Conservation (phyloP, 2,329 filamentous ascomycete genomes). For the Aspergillus floridensis region DNA sequence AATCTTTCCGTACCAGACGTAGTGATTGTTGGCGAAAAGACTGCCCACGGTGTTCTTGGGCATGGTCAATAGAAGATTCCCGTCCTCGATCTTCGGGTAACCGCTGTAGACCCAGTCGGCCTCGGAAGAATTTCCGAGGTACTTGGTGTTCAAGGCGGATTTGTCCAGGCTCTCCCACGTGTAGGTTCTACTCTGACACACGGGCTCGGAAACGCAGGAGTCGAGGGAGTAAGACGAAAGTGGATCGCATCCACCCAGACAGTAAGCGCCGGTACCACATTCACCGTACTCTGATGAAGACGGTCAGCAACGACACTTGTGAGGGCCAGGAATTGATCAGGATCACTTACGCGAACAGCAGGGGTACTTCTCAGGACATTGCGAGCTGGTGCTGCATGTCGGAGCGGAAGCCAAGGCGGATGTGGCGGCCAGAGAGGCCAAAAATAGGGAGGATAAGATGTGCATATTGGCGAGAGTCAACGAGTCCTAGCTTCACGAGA, state of each 20-base stretch:
- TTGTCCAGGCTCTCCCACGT: slow-evolving; percentile 70
- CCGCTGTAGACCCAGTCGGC: slow-evolving; percentile 90
- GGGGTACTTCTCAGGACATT: slow-evolving; percentile 70
- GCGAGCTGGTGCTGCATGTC: slow-evolving; percentile 45
- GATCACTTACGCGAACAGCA: slow-evolving; percentile 73
- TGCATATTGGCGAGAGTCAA: slow-evolving; percentile 32
- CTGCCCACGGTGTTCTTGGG: slow-evolving; percentile 80
- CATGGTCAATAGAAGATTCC: slow-evolving; percentile 83
- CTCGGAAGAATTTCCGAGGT: slow-evolving; percentile 76
- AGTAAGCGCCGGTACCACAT: slow-evolving; percentile 92
- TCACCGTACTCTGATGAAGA: slow-evolving; percentile 72
- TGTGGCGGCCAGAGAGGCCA: slow-evolving; percentile 36
- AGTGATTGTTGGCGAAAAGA: slow-evolving; percentile 76
- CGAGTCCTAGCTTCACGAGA: slow-evolving; percentile 15
- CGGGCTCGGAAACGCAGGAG: slow-evolving; percentile 78
- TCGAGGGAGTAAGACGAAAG: slow-evolving; percentile 77
- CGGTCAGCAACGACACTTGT: slow-evolving; percentile 13
- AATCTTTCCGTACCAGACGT: slow-evolving; percentile 97
- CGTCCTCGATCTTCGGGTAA: slow-evolving; percentile 59
- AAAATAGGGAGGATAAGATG: slow-evolving; percentile 30
- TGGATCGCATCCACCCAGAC: slow-evolving; percentile 91
- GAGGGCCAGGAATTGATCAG: neutral
- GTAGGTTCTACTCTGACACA: slow-evolving; percentile 73
- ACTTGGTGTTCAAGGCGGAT: slow-evolving; percentile 70
- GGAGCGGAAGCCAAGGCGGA: slow-evolving; percentile 28